Evolutionary conservation across 495 filamentous ascomycete genomes (phyloP), one percentile per base, ranked within the genome.

Genomic region (Penicillium samsonianum): DNA sequence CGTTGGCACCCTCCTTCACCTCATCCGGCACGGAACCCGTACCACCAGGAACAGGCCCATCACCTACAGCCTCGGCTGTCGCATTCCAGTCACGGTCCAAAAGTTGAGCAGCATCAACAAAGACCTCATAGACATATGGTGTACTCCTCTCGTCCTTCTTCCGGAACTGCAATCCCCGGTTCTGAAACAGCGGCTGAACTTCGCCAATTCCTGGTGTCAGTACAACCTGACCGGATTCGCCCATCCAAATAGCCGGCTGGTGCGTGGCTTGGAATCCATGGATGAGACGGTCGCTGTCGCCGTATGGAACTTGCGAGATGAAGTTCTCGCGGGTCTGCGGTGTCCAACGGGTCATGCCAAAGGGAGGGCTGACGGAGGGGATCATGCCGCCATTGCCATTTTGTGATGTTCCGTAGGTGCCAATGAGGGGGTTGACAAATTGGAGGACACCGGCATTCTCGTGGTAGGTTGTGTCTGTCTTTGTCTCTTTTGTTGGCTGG

Each of bases 181-280:
- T 67, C 26, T 65, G 31, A 14, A 69, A 69, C 26, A 67, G 35
- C 1, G 64, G 59, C 19, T 67, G 67, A 7, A 69, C 67, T 10
- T 62, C 52, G 5, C 67, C 67, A 31, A 69, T 45, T 4, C 67
- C 67, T 0, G 67, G 64, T 3, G 49, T 63, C 22, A 69, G 5
- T 2, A 69, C 64, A 12, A 69, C 55, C 37, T 67, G 61, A 8
- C 67, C 67, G 1, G 67, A 33, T 48, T 69, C 67, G 0, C 67
- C 67, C 67, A 69, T 69, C 67, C 67, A 69, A 8, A 69, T 69
- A 2, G 67, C 67, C 6, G 67, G 67, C 33, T 69, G 67, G 23
- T 69, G 67, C 0, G 67, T 69, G 4, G 67, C 67, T 11, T 69
- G 67, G 43, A 69, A 69, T 0, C 67, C 67, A 48, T 69, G 67